Evolutionary conservation across 2,329 filamentous ascomycete genomes (phyloP).

Genomic region (Diaporthe caulivora): DNA sequence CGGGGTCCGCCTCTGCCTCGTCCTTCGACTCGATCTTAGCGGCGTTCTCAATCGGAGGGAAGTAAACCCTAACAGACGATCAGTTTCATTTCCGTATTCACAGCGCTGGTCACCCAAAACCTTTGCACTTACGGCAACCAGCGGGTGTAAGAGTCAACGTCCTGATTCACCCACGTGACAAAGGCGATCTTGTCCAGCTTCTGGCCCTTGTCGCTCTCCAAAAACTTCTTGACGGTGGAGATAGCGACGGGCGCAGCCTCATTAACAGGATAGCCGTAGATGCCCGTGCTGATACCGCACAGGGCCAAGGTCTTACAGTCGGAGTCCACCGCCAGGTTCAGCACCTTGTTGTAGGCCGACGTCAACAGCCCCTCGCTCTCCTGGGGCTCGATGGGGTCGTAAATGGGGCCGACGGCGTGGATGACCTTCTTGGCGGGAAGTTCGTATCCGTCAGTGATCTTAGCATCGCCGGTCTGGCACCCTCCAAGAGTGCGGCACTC

Average conservation of each 20-base stretch:
- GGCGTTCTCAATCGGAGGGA: constrained; percentile 45
- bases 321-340: constrained; percentile 78
- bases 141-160: constrained; percentile 78
- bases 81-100: not conserved
- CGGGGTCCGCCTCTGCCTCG: constrained; percentile 17
- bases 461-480: constrained; percentile 82
- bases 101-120: rapidly evolving
- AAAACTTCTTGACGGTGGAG: constrained; percentile 66
- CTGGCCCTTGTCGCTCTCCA: constrained; percentile 59
- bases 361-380: constrained; percentile 62
- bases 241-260: constrained; percentile 81
- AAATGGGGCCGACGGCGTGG: constrained; percentile 91
- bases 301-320: constrained; percentile 83
- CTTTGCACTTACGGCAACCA: constrained; percentile 76
- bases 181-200: constrained; percentile 83
- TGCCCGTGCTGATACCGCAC: constrained; percentile 84
- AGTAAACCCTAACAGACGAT: constrained; percentile 43
- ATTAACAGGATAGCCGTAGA: constrained; percentile 86
- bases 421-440: constrained; percentile 85
- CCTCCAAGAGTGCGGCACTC: constrained; percentile 81
- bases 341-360: constrained; percentile 76
- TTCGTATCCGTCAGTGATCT: constrained; percentile 83
- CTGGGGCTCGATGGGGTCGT: constrained; percentile 57
- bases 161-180: constrained; percentile 84
- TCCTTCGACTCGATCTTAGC: constrained; percentile 20